Evolutionary conservation across 2,329 filamentous ascomycete genomes (phyloP).

Genomic region (Fusarium sp.): DNA sequence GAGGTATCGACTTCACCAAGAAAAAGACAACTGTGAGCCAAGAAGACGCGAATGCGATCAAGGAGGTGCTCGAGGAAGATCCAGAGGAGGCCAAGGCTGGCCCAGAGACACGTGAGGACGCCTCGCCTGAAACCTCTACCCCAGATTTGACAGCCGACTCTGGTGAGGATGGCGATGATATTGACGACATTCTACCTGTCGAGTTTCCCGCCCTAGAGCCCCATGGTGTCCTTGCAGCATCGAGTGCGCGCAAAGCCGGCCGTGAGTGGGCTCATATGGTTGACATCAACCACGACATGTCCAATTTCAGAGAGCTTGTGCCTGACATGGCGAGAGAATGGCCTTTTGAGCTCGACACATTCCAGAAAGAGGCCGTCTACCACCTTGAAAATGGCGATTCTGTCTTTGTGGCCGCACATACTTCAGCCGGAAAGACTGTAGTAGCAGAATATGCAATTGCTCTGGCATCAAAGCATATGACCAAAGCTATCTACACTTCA

Average conservation of each 20-base stretch:
- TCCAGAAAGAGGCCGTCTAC: conserved; percentile 98
- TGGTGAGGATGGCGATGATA: conserved; percentile 72
- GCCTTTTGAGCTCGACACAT: conserved; percentile 97
- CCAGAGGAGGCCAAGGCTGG: conserved; percentile 58
- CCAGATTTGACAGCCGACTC: conserved; percentile 54
- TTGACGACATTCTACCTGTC: conserved; percentile 89
- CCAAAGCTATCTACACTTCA: conserved; percentile 98
- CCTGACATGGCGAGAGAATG: conserved; percentile 97
- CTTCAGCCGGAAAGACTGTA: conserved; percentile 97
- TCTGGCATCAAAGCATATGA: conserved; percentile 98
- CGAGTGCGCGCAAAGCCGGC: conserved; percentile 80
- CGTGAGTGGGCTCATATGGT: conserved; percentile 99
- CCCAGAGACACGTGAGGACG: conserved; percentile 52
- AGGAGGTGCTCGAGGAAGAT: conserved; percentile 72
- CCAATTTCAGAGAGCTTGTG: conserved; percentile 94
- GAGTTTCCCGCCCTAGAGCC: conserved; percentile 95
- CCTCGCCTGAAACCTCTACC: conserved; percentile 34
- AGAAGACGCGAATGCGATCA: conserved; percentile 78
- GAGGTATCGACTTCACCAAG: conserved; percentile 82
- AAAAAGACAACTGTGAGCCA: conserved; percentile 70
- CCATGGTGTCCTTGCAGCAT: conserved; percentile 80
- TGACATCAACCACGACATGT: conserved; percentile 91
- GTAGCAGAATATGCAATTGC: conserved; percentile 99
- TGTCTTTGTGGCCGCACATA: conserved; percentile 97
- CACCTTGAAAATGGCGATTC: conserved; percentile 97